phyloP scores from a whole-genome alignment of 2,329 filamentous ascomycete genomes.

The Phaeomoniella chlamydospora region DNA sequence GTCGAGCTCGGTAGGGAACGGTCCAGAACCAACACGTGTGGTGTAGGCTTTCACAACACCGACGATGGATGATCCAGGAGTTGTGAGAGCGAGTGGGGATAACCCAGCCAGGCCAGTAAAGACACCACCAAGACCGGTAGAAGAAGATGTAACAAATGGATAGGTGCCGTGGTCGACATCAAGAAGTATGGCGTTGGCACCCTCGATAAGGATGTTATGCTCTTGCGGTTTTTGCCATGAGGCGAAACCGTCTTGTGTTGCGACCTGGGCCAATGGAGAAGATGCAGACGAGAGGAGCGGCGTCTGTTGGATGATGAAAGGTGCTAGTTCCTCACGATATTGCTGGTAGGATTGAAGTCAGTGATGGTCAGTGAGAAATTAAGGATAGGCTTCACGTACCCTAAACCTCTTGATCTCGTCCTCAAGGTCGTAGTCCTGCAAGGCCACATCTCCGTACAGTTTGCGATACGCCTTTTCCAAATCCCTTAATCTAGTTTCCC shows the following conservation, averaged over 20 bases:
- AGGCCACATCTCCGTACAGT: conserved; percentile 36
- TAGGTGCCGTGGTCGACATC: conserved; percentile 41
- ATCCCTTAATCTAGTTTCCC: conserved; percentile 13
- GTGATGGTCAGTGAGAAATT: not conserved
- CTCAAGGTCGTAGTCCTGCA: conserved; percentile 43
- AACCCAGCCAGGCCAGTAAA: conserved; percentile 45
- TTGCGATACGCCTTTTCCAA: conserved; percentile 32
- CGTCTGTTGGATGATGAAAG: conserved; percentile 35
- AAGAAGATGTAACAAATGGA: conserved; percentile 32
- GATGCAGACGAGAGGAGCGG: conserved; percentile 10
- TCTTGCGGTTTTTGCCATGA: conserved; percentile 38
- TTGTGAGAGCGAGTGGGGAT: conserved; percentile 40
- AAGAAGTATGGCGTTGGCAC: conserved; percentile 49
- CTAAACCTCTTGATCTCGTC: conserved; percentile 44
- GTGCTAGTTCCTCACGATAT: conserved; percentile 28
- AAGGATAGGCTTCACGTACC: no score
- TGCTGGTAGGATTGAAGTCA: conserved; percentile 8
- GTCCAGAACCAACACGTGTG: conserved; percentile 43
- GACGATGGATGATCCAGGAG: conserved; percentile 28
- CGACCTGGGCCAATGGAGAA: conserved; percentile 15
- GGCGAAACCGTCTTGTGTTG: conserved; percentile 23
- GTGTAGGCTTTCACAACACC: conserved; percentile 54
- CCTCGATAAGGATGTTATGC: conserved; percentile 45
- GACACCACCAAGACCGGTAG: conserved; percentile 31
- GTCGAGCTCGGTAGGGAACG: conserved; percentile 43